Evolutionary conservation across 2,329 filamentous ascomycete species (phyloP).

Genomic region (Penicillium sclerotigenum): DNA sequence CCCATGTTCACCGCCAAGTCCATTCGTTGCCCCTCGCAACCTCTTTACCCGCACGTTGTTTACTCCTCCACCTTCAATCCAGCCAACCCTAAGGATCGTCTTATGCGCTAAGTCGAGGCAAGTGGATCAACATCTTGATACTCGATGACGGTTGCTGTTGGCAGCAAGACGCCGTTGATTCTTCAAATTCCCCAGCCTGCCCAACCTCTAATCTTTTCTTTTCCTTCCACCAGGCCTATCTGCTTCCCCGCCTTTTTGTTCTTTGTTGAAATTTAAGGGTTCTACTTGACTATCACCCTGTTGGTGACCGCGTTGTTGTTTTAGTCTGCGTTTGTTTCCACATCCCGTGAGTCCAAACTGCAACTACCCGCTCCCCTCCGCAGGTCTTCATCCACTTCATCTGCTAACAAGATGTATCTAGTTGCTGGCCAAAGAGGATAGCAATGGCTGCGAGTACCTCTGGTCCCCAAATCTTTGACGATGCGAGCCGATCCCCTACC

Average conservation of each 20-base stretch:
- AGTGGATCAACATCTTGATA: constrained; percentile 21
- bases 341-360: constrained; percentile 22
- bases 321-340: constrained; percentile 16
- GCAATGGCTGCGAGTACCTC: constrained; percentile 35
- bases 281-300: neutral
- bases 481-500: constrained; percentile 33
- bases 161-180: constrained; percentile 15
- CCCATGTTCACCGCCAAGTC: constrained; percentile 23
- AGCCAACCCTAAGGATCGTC: constrained; percentile 28
- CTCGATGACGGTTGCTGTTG: constrained; percentile 28
- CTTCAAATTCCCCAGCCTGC: constrained; percentile 30
- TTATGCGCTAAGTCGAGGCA: constrained; percentile 17
- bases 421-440: constrained; percentile 33
- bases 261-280: constrained; percentile 2
- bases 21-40: constrained; percentile 35
- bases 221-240: constrained; percentile 9
- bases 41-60: constrained; percentile 30
- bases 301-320: constrained; percentile 14
- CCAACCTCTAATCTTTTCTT: constrained; percentile 14
- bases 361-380: constrained; percentile 13
- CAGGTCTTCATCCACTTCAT: neutral
- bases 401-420: constrained; percentile 23
- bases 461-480: constrained; percentile 38
- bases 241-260: constrained; percentile 5
- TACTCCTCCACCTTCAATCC: constrained; percentile 28